Evolutionary conservation across 2,329 filamentous ascomycete genomes (phyloP).

Genomic region (Remersonia thermophila): DNA sequence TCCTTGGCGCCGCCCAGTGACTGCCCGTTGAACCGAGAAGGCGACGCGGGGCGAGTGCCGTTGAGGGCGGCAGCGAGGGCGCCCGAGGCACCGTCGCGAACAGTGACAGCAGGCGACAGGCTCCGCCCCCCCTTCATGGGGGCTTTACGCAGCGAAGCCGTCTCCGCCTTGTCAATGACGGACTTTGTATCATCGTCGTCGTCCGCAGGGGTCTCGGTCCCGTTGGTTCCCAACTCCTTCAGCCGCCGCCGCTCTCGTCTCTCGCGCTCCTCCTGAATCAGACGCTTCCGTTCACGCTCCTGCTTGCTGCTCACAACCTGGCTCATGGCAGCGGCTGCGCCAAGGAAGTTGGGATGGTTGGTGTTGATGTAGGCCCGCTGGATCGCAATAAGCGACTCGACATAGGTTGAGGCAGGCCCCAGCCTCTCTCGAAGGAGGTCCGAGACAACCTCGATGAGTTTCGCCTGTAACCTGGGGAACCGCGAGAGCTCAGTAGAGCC

Average conservation of each 20-base stretch:
- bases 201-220: constrained; percentile 52
- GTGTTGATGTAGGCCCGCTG: constrained; percentile 99
- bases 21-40: constrained; percentile 48
- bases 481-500: constrained; percentile 86
- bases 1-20: constrained; percentile 57
- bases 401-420: constrained; percentile 78
- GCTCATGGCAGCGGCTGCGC: constrained; percentile 92
- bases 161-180: constrained; percentile 38
- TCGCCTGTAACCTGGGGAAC: constrained; percentile 86
- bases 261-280: constrained; percentile 72
- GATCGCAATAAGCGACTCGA: constrained; percentile 93
- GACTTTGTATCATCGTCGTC: constrained; percentile 43
- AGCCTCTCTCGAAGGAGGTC: constrained; percentile 86
- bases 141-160: constrained; percentile 49
- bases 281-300: constrained; percentile 74
- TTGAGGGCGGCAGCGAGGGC: constrained; percentile 56
- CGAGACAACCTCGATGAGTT: constrained; percentile 95
- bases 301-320: constrained; percentile 92
- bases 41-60: constrained; percentile 48
- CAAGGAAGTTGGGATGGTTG: constrained; percentile 96
- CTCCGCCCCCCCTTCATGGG: constrained; percentile 54
- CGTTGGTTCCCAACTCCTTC: constrained; percentile 72
- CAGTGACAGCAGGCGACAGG: constrained; percentile 66
- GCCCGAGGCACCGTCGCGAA: constrained; percentile 53
- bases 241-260: constrained; percentile 71